Evolutionary conservation across 1,284 basidiomycete species (phyloP), one percentile per base, ranked within the genome.

Genomic region (Fereydounia khargensis): DNA sequence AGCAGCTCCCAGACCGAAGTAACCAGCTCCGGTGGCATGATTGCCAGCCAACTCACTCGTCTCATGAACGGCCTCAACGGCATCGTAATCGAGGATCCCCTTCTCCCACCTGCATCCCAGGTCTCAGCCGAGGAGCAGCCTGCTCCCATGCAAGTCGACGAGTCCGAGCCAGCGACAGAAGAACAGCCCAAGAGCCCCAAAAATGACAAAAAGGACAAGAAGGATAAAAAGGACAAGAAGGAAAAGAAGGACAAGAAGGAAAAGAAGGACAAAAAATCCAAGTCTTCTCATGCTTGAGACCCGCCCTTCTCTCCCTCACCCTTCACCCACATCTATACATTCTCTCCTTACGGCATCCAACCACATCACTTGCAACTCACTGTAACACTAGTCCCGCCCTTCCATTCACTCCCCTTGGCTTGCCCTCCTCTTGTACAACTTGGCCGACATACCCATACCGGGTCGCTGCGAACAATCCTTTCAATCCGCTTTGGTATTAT

Each of bases 21-120:
- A n/a, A 6, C 23, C 6, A 44, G 18, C 9, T 44, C 44, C 0
- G 58, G 58, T 6, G 54, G 59, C 9, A 39, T 62, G 1, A 39
- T 62, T 1, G 53, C 59, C 3, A 38, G 47, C 0, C 59, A 62
- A 19, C 31, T 62, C 5, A 58, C 59, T 0, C 6, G 59, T 0
- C 35, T 62, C 1, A 53, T 50, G 42, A 58, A 57, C 36, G 59
- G 59, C 13, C 24, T 62, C 0, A 17, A 35, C 11, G 48, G 52
- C 6, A 56, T 40, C 18, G 51, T 55, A 23, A 52, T 54, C 20
- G 44, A 51, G 17, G 57, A 50, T n/a, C 13, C 41, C 45, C 0
- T 51, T 60, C 7, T 17, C 40, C 1, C 1, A 13, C 0, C 21
- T 60, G n/a, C 16, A 28, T 54, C 35, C 28, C 43, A 6, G 17